Base-by-base conservation (phyloP, 306 rosid genomes). In the Pyrus bretschneideri region DNA sequence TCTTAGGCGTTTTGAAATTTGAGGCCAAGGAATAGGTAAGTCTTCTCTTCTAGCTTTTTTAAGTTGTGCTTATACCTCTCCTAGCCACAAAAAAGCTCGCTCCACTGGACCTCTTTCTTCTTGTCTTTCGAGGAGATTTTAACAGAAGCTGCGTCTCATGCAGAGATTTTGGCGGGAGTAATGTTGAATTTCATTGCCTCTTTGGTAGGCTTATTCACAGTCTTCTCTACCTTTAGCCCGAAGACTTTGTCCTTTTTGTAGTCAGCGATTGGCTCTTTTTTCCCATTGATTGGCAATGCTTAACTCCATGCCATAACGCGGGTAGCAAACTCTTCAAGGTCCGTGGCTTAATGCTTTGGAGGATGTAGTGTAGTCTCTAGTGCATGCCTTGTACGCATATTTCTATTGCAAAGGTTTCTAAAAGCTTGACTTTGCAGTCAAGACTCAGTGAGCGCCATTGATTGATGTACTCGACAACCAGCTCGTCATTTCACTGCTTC, bases 131-230 rank as follows among this genome's bases (percentile, higher is more conserved):
- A 45, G 0, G 52, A 45, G 6, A 46, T 46, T 13, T 46, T 46
- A 46, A 46, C 2, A 46, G 0, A 1, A 46, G 0, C 0, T 1
- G 2, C 15, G 7, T 46, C 7, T 14, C 2, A 0, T 8, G 5
- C 2, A 9, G 18, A 59, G 6, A 59, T 59, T 22, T 59, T 23
- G 15, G 2, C 2, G 0, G 3, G 31, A 0, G 18, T 25, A 8
- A 14, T 59, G 29, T 59, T 59, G 18, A 59, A 5, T 0, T 1
- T 0, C 64, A 59, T 22, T 22, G 7, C 18, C 15, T 59, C 8
- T 0, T 59, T 59, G 0, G 64, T 59, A 4, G 18, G 5, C 31
- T 59, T 23, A 13, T 13, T 46, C 52, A 46, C 19, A 17, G 0
- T 15, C 1, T 14, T 46, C 2, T 46, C 6, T 46, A 46, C 52